Conservation (phyloP, 2,329 filamentous ascomycete genomes). For the Thielaviopsis musarum region DNA sequence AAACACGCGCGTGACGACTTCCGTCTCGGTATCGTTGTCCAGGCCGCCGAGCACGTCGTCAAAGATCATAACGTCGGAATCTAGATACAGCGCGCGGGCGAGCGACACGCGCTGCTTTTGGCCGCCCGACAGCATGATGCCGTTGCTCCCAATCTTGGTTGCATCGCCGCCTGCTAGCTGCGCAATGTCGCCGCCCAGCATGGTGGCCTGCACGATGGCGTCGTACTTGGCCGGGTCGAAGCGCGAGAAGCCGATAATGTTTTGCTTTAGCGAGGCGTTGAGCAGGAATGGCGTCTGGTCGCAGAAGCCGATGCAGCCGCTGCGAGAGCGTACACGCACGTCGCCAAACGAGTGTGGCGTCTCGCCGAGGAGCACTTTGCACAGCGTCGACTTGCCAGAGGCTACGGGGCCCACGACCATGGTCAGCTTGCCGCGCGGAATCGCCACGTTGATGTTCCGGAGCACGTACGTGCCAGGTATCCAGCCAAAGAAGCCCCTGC, state of each 20-base stretch:
- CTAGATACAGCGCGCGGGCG: slow-evolving; percentile 28
- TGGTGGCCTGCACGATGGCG: slow-evolving; percentile 20
- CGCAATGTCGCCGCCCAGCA: slow-evolving; percentile 19
- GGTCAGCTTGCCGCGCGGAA: slow-evolving; percentile 20
- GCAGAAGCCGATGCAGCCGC: slow-evolving; percentile 18
- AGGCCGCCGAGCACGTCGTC: slow-evolving; percentile 30
- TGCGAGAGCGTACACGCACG: slow-evolving; percentile 7
- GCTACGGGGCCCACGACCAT: slow-evolving; percentile 24
- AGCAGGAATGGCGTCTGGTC: slow-evolving; percentile 20
- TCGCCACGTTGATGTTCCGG: slow-evolving; percentile 18
- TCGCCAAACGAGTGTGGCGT: slow-evolving; percentile 13
- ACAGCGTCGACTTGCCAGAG: slow-evolving; percentile 23
- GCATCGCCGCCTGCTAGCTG: slow-evolving; percentile 21
- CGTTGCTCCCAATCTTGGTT: slow-evolving; percentile 24
- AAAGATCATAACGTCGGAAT: slow-evolving; percentile 23
- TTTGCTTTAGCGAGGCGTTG: slow-evolving; percentile 22
- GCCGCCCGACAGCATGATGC: slow-evolving; percentile 26
- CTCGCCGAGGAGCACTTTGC: slow-evolving; percentile 21
- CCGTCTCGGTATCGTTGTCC: slow-evolving; percentile 26
- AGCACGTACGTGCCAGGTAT: slow-evolving; percentile 15
- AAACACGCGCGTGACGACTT: slow-evolving; percentile 27
- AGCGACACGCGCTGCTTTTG: slow-evolving; percentile 23
- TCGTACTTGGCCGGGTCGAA: slow-evolving; percentile 20
- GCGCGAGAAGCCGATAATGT: slow-evolving; percentile 21
- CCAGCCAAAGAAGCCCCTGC: slow-evolving; percentile 16